phyloP scores from a whole-genome alignment of 208 protist species.

The Leishmania aethiopica region DNA sequence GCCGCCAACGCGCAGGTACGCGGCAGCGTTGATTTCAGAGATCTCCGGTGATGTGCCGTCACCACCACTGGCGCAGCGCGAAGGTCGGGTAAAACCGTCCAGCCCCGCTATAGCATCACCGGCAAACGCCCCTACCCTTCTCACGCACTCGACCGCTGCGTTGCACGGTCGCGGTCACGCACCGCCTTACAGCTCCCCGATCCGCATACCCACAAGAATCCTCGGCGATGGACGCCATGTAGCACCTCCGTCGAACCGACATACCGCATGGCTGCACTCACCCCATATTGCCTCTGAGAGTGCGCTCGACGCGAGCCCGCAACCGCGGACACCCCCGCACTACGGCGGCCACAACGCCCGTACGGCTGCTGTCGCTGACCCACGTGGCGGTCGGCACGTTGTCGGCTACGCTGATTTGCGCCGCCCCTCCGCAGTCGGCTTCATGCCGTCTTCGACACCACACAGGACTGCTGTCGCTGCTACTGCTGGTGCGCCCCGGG shows the following conservation, averaged over 20 bases:
- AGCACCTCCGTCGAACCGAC: background rate
- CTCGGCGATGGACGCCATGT: background rate
- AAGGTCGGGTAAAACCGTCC: background rate
- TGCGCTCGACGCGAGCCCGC: conserved; percentile 2
- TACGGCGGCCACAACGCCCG: background rate
- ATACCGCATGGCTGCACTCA: background rate
- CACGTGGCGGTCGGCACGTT: background rate
- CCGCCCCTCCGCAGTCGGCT: background rate
- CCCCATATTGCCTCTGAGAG: background rate
- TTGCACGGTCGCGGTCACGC: background rate
- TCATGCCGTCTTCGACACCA: background rate
- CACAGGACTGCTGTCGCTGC: background rate
- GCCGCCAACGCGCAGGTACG: background rate
- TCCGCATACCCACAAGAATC: background rate
- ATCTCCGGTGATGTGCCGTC: background rate
- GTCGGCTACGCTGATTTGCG: conserved; percentile 8
- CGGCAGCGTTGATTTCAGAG: background rate
- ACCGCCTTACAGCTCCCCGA: background rate
- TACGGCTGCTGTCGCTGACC: background rate
- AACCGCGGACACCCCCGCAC: conserved; percentile 20
- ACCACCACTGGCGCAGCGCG: background rate
- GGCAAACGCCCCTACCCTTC: background rate
- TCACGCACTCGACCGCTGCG: background rate
- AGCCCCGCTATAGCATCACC: background rate
- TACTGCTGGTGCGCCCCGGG: background rate